Base-by-base conservation (phyloP, 2,329 filamentous ascomycete genomes). In the Apiospora hydei region DNA sequence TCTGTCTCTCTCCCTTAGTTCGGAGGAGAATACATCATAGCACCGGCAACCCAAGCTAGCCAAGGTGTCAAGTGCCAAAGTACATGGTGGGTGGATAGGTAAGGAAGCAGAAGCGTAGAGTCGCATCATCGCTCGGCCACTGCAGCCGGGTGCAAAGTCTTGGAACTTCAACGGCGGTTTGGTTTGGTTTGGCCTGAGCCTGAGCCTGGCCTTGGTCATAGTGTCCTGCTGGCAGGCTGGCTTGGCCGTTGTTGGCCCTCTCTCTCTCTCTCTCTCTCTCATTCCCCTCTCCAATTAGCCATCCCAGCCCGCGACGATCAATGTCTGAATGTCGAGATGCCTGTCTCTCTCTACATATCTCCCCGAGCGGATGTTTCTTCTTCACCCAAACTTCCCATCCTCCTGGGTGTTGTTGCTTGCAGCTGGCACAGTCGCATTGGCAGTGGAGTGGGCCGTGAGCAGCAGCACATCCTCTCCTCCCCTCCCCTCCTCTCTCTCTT, bases 111-210 rank as follows among this genome's bases (percentile, higher is more conserved):
- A 30, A 30, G 14, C 26, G 51, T 30, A 51, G 47, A 10, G 18
- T 61, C 7, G 46, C 46, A 49, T 38, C 53, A 61, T 61, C 30
- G 30, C 30, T 61, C 53, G 53, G 53, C 53, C 53, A 38, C 7
- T 8, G 53, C 16, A 61, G 53, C 53, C 53, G 53, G 53, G 53
- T 61, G 53, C 30, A 16, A 61, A 61, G 53, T 67, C 64, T 13
- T 26, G 7, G 7, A 26, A 26, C 2, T 38, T 61, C n/a, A 8
- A 8, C n/a, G 16, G 61, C 41, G 26, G 64, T 43, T 14, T n/a
- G 38, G 26, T 26, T 38, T 30, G 1, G 34, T 30, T 30, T 30
- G 26, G 26, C 3, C n/a, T n/a, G n/a, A n/a, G n/a, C n/a, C n/a
- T n/a, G n/a, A n/a, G n/a, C n/a, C 3, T 30, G 26, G 26, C 26